Conservation (phyloP, 768 basidiomycete genomes). For the Boletus rex-veris region DNA sequence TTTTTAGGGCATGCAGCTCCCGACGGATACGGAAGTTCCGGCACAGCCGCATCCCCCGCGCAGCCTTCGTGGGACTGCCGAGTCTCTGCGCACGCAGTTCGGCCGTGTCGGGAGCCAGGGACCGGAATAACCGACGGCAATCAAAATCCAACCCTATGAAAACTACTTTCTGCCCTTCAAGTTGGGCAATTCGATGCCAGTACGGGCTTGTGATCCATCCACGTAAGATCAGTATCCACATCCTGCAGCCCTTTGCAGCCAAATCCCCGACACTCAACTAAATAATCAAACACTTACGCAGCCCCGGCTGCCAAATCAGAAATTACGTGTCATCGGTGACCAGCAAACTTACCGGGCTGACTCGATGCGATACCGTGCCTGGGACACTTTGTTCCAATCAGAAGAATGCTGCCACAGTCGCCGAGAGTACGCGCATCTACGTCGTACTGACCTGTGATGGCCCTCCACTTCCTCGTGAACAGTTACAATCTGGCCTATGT, state of each 20-base stretch:
- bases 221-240: too few species aligned
- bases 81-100: conserved; percentile 5
- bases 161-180: too few species aligned
- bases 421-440: too few species aligned
- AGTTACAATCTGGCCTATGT: too few species aligned
- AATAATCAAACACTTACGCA: too few species aligned
- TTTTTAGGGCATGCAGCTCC: neutral
- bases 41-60: conserved; percentile 1
- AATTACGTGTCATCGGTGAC: conserved; percentile 12
- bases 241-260: neutral
- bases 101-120: neutral
- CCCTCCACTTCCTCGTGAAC: too few species aligned
- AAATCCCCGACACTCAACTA: neutral
- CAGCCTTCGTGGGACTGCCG: conserved; percentile 4
- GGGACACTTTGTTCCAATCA: conserved; percentile 5
- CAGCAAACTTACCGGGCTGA: conserved; percentile 17
- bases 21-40: conserved; percentile 18
- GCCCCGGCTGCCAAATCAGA: neutral
- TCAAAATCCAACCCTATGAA: neutral
- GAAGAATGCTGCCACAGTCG: neutral
- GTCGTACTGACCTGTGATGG: too few species aligned
- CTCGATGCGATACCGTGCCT: conserved; percentile 6
- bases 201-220: neutral
- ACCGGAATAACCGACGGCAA: conserved; percentile 8
- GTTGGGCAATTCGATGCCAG: neutral